Conservation (phyloP, 768 basidiomycete genomes). For the Cystobasidium ongulense region DNA sequence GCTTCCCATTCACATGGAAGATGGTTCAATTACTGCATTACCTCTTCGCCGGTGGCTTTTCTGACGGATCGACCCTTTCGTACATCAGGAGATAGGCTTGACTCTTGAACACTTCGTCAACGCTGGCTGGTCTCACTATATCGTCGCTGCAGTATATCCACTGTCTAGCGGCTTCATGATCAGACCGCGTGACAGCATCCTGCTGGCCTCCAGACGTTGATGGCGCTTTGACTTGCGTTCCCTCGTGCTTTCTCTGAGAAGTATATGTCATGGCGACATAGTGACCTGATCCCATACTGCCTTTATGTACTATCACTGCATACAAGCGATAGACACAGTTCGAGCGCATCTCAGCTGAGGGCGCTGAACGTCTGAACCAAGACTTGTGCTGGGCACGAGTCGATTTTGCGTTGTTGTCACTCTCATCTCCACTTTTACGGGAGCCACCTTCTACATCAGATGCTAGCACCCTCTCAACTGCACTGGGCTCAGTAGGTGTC, state of each 20-base stretch:
- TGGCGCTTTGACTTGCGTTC: slow-evolving; percentile 46
- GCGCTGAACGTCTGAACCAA: slow-evolving; percentile 18
- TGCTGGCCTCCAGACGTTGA: not conserved
- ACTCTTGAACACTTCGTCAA: slow-evolving; percentile 81
- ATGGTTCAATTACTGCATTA: no score
- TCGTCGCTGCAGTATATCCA: slow-evolving; percentile 95
- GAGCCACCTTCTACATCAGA: not conserved
- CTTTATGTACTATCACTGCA: slow-evolving; percentile 36
- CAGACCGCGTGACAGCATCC: not conserved
- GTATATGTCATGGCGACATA: slow-evolving; percentile 6
- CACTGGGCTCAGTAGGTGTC: not conserved
- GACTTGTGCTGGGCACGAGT: not conserved
- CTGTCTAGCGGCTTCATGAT: slow-evolving; percentile 46
- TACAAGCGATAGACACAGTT: slow-evolving; percentile 37
- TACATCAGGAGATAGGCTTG: slow-evolving; percentile 94
- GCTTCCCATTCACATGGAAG: no score
- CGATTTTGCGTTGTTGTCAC: not conserved
- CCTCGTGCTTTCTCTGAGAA: not conserved
- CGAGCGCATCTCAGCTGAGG: not conserved
- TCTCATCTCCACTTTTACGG: not conserved
- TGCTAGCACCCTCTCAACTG: slow-evolving; percentile 1
- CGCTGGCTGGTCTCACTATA: slow-evolving; percentile 63
- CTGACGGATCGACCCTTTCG: slow-evolving; percentile 50
- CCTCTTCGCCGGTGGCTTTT: not conserved
- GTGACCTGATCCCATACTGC: slow-evolving; percentile 29